Base-by-base conservation (phyloP, 306 rosid genomes). In the Cicer cuneatum region DNA sequence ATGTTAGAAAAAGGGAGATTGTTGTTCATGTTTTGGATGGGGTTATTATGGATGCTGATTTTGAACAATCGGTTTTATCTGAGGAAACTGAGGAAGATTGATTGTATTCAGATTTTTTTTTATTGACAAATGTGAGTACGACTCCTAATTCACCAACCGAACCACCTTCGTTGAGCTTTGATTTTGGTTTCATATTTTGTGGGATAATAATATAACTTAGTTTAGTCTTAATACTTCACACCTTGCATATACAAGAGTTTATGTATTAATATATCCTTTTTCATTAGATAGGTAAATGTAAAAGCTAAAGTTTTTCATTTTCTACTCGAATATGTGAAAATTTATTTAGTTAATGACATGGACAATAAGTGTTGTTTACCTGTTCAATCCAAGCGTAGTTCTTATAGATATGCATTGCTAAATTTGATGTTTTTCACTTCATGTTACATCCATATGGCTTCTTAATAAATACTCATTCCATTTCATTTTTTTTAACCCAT, bases 11-110 rank as follows among this genome's bases (percentile, higher is more conserved):
- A 80, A 69, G 56, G 16, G 85, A 82, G 70, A 80, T 86, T 74
- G 75, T 91, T 61, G 67, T 91, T 2, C 98, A 93, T 80, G 69
- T 88, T 19, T 85, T 89, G 94, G 92, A 93, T 75, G 96, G 96
- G 41, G 92, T 85, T 72, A 29, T 89, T 56, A 95, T 92, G 98
- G 98, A 95, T 78, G 88, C 98, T 70, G 89, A 86, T 54, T 92
- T 90, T 80, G 90, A 85, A 74, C 87, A 85, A 60, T 87, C 91
- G 0, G 84, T 94, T 77, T 73, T 67, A 15, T 59, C 81, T 6
- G 90, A 89, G 43, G 76, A 82, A 19, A 47, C 69, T 8, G 89
- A 41, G 35, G 85, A 80, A 41, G 78, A 78, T 64, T 81, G 66
- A 48, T 0, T 75, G 13, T 41, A 8, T 41, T 66, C 14, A 14